These are phyloP conservation scores for Populus deltoides DNA, from an alignment of 345 rosid species.

Conservation along the genomic window DNA sequence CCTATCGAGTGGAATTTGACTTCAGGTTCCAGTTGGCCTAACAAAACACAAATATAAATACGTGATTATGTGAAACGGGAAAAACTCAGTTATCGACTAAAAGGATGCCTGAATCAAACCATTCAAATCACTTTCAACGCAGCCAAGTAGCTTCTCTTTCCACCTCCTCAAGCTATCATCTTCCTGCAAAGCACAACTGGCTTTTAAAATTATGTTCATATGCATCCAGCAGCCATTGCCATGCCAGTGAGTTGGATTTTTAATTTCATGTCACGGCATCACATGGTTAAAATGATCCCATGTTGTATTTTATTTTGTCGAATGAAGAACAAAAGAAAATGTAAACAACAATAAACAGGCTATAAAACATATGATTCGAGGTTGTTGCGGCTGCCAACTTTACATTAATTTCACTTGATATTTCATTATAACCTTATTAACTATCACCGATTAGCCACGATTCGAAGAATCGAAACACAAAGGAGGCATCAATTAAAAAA, in stretches of 20 bases:
- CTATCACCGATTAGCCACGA: too few species aligned
- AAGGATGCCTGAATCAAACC: slow-evolving; percentile 21
- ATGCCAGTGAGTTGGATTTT: not conserved
- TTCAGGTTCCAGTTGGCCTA: slow-evolving; percentile 53
- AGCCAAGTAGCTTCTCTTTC: slow-evolving; percentile 77
- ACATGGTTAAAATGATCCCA: not conserved
- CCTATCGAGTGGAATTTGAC: slow-evolving; percentile 53
- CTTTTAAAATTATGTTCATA: slow-evolving; percentile 3
- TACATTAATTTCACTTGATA: too few species aligned
- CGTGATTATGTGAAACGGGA: not conserved
- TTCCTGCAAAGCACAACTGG: slow-evolving; percentile 43
- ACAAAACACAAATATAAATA: slow-evolving; percentile 8
- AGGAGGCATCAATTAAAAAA: not conserved
- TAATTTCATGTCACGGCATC: not conserved
- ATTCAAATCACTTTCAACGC: slow-evolving; percentile 46
- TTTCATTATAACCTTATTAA: too few species aligned
- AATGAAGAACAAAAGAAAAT: not conserved
- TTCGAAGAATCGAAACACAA: slow-evolving; percentile 4
- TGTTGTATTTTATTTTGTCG: not conserved
- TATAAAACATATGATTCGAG: not conserved
- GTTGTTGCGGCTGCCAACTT: not conserved
- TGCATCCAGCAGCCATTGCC: not conserved
- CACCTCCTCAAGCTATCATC: slow-evolving; percentile 82
- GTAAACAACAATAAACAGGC: not conserved
- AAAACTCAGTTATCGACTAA: not conserved